Evolutionary conservation across 352 stramenopile genomes (phyloP).

Genomic region (Aphanomyces stellatus): DNA sequence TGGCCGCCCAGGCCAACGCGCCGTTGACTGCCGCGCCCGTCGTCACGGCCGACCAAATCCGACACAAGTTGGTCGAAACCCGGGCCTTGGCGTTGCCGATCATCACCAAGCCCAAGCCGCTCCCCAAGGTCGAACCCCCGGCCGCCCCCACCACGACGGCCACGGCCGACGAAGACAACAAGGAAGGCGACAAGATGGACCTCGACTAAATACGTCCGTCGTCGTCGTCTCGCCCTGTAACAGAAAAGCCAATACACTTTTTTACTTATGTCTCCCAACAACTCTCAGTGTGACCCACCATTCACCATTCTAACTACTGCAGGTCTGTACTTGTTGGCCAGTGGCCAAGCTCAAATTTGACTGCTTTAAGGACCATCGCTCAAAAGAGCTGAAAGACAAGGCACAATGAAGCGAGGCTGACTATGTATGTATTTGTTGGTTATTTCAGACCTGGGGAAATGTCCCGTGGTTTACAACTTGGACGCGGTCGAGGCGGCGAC

Average conservation of each 20-base stretch:
- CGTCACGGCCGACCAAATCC: conserved; percentile 86
- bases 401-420: no score
- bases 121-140: conserved; percentile 67
- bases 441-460: neutral
- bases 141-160: conserved; percentile 28
- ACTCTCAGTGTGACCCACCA: no score
- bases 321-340: no score
- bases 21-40: conserved; percentile 82
- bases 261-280: neutral
- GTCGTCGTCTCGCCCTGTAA: no score
- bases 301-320: no score
- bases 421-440: no score
- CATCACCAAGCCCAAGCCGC: conserved; percentile 95
- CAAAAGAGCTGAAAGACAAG: no score
- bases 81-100: conserved; percentile 87
- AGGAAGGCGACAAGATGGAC: conserved; percentile 77
- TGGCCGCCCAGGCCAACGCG: conserved; percentile 91
- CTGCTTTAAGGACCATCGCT: no score
- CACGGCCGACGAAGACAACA: conserved; percentile 32
- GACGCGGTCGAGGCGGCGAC: conserved; percentile 15
- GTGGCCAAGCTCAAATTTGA: no score
- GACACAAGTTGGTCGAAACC: conserved; percentile 86
- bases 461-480: conserved; percentile 9
- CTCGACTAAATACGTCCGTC: conserved; percentile 52
- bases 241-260: neutral